Evolutionary conservation across 371 early-diverging fungal genomes (phyloP).

Genomic region (Syncephalastrum contaminatum): DNA sequence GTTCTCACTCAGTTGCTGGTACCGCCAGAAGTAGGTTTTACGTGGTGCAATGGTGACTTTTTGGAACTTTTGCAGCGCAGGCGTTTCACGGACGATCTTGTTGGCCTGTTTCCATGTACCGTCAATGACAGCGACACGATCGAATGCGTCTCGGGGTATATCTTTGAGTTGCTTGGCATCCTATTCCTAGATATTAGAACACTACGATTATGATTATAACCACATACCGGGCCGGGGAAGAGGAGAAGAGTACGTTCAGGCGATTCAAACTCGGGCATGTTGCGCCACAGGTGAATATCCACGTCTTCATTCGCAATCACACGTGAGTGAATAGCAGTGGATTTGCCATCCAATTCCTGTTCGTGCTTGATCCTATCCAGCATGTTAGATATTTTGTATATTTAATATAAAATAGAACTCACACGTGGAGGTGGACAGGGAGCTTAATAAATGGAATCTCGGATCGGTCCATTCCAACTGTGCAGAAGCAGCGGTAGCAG

Average conservation of each 20-base stretch:
- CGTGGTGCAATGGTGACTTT: conserved; percentile 66
- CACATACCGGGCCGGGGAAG: conserved; percentile 83
- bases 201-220: too few relatives aligned
- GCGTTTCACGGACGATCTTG: conserved; percentile 62
- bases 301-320: conserved; percentile 75
- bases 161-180: conserved; percentile 67
- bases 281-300: conserved; percentile 55
- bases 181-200: conserved; percentile 43
- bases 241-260: conserved; percentile 74
- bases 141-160: conserved; percentile 62
- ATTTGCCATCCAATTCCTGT: conserved; percentile 77
- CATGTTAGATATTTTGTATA: neutral
- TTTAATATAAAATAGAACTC: conserved; percentile 19
- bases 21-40: conserved; percentile 89
- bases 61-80: conserved; percentile 43
- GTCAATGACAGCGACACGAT: conserved; percentile 85
- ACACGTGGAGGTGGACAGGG: conserved; percentile 79
- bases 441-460: conserved; percentile 66
- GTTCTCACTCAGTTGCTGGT: conserved; percentile 69
- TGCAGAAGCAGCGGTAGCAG: conserved; percentile 70
- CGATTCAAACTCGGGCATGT: conserved; percentile 59
- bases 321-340: conserved; percentile 84
- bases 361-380: conserved; percentile 73
- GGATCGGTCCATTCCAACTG: conserved; percentile 51
- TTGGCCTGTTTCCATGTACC: conserved; percentile 94